phyloP scores from a whole-genome alignment of 2,329 filamentous ascomycete species.

The Huntiella moniliformis region DNA sequence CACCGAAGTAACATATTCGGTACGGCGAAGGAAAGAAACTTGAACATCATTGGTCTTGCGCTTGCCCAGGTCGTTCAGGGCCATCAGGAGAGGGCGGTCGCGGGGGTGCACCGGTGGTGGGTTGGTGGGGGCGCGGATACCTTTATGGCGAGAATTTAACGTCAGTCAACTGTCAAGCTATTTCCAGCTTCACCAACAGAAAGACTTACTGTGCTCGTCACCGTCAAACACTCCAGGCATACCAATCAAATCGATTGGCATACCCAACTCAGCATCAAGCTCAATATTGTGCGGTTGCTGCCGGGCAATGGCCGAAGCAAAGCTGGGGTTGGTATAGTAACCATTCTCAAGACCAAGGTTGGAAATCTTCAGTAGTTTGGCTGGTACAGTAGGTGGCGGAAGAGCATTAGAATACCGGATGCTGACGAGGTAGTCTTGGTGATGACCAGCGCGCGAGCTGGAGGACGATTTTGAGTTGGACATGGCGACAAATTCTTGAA shows the following conservation, averaged over 20 bases:
- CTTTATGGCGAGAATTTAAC: slow-evolving; percentile 24
- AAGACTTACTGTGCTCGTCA: slow-evolving; percentile 65
- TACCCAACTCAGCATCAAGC: slow-evolving; percentile 90
- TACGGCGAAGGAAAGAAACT: slow-evolving; percentile 86
- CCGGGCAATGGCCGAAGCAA: slow-evolving; percentile 71
- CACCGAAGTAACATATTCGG: slow-evolving; percentile 72
- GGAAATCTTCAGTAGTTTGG: slow-evolving; percentile 91
- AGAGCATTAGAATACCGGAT: slow-evolving; percentile 92
- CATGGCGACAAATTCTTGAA: not conserved
- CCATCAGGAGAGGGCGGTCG: slow-evolving; percentile 67
- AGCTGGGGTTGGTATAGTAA: slow-evolving; percentile 78
- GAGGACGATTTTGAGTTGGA: slow-evolving; percentile 9
- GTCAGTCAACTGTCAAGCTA: not conserved
- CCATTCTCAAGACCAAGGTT: slow-evolving; percentile 74
- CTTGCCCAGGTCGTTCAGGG: slow-evolving; percentile 70
- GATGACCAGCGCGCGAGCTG: slow-evolving; percentile 40
- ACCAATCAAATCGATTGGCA: slow-evolving; percentile 89
- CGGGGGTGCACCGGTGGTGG: slow-evolving; percentile 58
- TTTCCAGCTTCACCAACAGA: not conserved
- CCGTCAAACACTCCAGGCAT: slow-evolving; percentile 90
- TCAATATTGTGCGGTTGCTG: slow-evolving; percentile 94
- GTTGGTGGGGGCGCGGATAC: slow-evolving; percentile 62
- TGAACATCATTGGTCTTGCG: slow-evolving; percentile 55
- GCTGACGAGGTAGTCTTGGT: slow-evolving; percentile 94
- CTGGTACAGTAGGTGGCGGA: slow-evolving; percentile 80